phyloP scores from a whole-genome alignment of 2,329 filamentous ascomycete species.

The Talaromyces sp. region DNA sequence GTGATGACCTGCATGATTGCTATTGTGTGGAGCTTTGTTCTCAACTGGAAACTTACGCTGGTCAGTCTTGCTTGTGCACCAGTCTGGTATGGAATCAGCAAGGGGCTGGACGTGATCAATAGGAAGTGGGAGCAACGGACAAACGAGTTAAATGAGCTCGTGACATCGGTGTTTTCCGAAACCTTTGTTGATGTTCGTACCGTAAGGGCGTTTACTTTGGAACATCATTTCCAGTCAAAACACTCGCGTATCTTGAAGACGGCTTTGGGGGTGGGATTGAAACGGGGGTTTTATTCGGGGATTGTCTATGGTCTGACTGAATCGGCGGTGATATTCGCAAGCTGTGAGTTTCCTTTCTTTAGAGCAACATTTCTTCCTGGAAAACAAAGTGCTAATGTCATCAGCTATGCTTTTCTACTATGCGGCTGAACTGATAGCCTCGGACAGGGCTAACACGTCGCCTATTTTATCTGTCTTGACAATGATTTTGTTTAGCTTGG shows the following conservation, averaged over 20 bases:
- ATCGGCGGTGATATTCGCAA: conserved; percentile 64
- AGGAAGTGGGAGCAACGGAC: conserved; percentile 67
- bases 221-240: conserved; percentile 63
- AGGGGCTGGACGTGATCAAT: conserved; percentile 60
- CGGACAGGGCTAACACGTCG: conserved; percentile 46
- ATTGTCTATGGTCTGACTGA: conserved; percentile 74
- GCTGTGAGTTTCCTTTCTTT: conserved; percentile 34
- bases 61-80: conserved; percentile 67
- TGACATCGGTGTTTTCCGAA: conserved; percentile 43
- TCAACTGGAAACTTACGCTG: conserved; percentile 76
- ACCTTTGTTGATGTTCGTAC: conserved; percentile 74
- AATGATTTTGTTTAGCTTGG: conserved; percentile 76
- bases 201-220: conserved; percentile 69
- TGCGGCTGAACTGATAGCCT: conserved; percentile 60
- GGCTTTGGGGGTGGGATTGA: conserved; percentile 58
- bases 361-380: neutral
- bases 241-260: conserved; percentile 49
- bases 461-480: conserved; percentile 71
- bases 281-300: conserved; percentile 63
- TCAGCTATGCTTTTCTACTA: conserved; percentile 77
- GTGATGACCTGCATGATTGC: conserved; percentile 63
- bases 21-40: conserved; percentile 65
- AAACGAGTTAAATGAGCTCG: conserved; percentile 57
- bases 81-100: conserved; percentile 61
- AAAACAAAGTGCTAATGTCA: neutral